Evolutionary conservation across 2,329 filamentous ascomycete genomes (phyloP).

Genomic region (Ophiocordyceps camponoti-saundersi): DNA sequence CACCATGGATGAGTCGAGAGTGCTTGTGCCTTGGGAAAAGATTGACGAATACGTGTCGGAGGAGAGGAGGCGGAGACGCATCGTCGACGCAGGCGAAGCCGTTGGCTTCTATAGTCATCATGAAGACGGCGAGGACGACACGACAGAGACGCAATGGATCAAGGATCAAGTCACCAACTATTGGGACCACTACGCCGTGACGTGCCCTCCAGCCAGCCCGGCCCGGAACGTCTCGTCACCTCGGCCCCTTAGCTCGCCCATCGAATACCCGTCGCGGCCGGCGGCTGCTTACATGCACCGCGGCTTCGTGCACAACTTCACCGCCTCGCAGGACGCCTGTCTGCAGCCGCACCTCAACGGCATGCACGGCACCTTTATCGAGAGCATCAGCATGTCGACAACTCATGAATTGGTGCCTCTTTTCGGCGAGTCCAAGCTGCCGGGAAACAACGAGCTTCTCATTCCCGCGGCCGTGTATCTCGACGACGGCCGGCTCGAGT

Average conservation of each 20-base stretch:
- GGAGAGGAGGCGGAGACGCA: constrained; percentile 25
- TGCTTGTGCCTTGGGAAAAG: constrained; percentile 41
- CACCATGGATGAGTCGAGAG: constrained; percentile 42
- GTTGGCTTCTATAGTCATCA: constrained; percentile 25
- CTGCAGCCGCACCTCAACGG: constrained; percentile 33
- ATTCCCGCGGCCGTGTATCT: constrained; percentile 51
- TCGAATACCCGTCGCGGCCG: constrained; percentile 17
- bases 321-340: constrained; percentile 39
- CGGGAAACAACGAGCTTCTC: constrained; percentile 45
- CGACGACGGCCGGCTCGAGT: constrained; percentile 32
- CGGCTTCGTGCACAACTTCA: constrained; percentile 41
- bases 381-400: constrained; percentile 31
- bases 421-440: constrained; percentile 45
- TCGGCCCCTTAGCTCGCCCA: constrained; percentile 12
- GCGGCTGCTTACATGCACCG: constrained; percentile 18
- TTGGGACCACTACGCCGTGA: constrained; percentile 39
- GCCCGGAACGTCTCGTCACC: constrained; percentile 18
- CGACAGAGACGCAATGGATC: constrained; percentile 27
- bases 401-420: constrained; percentile 40
- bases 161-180: constrained; percentile 25
- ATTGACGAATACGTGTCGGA: constrained; percentile 31
- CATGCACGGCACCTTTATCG: constrained; percentile 39
- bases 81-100: constrained; percentile 24
- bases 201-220: constrained; percentile 38
- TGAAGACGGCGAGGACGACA: constrained; percentile 15